A percentile compares a stretch with the other conserved stretches of the same genome.
These are phyloP conservation scores for Ganoderma lucidum DNA, from an alignment of 1,284 basidiomycete genomes.

Conservation along the genomic window DNA sequence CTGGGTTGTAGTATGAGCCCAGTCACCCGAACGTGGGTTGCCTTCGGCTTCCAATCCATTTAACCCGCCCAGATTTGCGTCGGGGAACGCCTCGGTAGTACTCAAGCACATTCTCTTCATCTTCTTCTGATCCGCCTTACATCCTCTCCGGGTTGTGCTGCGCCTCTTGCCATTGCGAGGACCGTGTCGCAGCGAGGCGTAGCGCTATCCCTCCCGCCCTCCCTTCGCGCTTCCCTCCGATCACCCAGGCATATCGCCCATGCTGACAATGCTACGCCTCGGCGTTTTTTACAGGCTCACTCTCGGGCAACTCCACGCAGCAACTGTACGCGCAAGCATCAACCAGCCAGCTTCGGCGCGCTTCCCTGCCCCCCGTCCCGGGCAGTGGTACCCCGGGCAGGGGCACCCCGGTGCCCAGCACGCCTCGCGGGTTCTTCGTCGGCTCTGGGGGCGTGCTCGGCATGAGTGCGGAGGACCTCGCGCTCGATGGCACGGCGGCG, in stretches of 20 bases:
- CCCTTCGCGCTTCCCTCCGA: neutral
- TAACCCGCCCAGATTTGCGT: slow-evolving; percentile 3
- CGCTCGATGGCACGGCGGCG: slow-evolving; percentile 23
- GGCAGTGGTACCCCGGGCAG: slow-evolving; percentile 21
- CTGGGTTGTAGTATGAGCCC: neutral
- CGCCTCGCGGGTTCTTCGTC: slow-evolving; percentile 40
- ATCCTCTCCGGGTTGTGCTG: slow-evolving; percentile 1
- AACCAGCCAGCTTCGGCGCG: slow-evolving; percentile 28
- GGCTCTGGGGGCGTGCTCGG: slow-evolving; percentile 32
- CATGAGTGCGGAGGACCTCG: slow-evolving; percentile 37
- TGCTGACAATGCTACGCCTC: slow-evolving; percentile 8
- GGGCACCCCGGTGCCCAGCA: slow-evolving; percentile 35
- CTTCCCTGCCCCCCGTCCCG: slow-evolving; percentile 21
- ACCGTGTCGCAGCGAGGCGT: neutral
- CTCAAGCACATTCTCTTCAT: neutral
- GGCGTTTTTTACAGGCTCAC: slow-evolving; percentile 34
- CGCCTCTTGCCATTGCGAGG: neutral
- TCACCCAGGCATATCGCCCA: neutral
- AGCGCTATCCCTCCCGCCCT: neutral
- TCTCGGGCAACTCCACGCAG: slow-evolving; percentile 41
- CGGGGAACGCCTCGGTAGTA: neutral
- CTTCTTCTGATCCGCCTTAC: neutral
- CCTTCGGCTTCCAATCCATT: slow-evolving; percentile 6
- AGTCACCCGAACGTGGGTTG: neutral
- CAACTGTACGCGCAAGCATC: slow-evolving; percentile 38